Evolutionary conservation across 306 rosid species (phyloP).

Genomic region (Sechiopsis laciniata): DNA sequence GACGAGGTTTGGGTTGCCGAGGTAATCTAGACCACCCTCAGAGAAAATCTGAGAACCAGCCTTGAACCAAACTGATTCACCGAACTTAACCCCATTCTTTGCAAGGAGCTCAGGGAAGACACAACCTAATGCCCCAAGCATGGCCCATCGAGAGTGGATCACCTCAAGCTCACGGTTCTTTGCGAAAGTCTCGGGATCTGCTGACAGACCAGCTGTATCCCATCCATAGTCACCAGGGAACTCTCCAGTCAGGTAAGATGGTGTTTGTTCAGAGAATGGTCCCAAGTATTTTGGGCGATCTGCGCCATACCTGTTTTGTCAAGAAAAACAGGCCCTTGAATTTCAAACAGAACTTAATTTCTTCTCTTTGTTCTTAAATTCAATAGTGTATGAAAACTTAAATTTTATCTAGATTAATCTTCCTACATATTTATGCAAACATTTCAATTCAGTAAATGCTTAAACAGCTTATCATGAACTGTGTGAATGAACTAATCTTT

Average conservation of each 20-base stretch:
- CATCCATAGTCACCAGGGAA: constrained; percentile 96
- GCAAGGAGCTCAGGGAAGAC: constrained; percentile 79
- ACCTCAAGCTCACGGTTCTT: constrained; percentile 90
- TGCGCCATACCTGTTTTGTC: constrained; percentile 73
- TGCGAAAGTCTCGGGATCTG: constrained; percentile 94
- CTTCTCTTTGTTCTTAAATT: neutral
- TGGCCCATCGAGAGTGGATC: constrained; percentile 89
- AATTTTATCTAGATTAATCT: too few species aligned
- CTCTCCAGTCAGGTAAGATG: constrained; percentile 87
- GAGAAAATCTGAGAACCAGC: constrained; percentile 92
- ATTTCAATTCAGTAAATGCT: too few species aligned
- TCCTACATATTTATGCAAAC: too few species aligned
- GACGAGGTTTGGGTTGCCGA: constrained; percentile 86
- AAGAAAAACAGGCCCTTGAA: neutral
- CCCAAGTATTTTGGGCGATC: constrained; percentile 97
- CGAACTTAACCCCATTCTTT: constrained; percentile 81
- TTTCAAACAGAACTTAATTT: neutral
- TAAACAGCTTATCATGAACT: too few species aligned
- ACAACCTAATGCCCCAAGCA: constrained; percentile 85
- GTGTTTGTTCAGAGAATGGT: constrained; percentile 94
- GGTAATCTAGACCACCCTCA: constrained; percentile 90
- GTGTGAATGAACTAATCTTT: too few species aligned
- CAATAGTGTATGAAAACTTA: too few species aligned
- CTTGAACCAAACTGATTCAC: constrained; percentile 97
- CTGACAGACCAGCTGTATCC: constrained; percentile 95